Evolutionary conservation across 495 filamentous ascomycete genomes (phyloP), one percentile per base, ranked within the genome.

Genomic region (Pseudomonodictys pantanalensis): DNA sequence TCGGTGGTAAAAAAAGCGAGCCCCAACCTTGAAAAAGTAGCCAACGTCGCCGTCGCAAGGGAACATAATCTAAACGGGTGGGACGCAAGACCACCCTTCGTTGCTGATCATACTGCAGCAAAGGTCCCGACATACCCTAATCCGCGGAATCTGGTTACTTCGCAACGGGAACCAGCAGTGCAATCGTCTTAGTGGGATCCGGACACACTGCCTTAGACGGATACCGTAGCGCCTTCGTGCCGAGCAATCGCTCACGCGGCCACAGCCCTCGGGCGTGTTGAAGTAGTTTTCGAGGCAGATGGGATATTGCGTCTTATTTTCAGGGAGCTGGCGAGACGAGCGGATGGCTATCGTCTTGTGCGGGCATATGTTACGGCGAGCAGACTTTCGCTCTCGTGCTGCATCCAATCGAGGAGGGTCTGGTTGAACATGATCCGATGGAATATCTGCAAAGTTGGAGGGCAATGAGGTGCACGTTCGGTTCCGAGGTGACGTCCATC

Each of bases 241-340:
- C 23, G 20, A 20, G 32, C 49, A 58, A 45, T 49, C 49, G n/a
- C 41, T 17, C n/a, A 49, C 45, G 32, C 25, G 45, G 45, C 55
- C 12, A 11, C 44, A 8, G 46, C 15, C 23, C 3, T 12, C 15
- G 12, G 35, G 55, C 5, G 22, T 58, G 32, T 30, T 26, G 32
- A 58, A 58, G 55, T 49, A 58, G n/a, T 49, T 17, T 23, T 58
- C 45, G 32, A 41, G 45, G 45, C 55, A 58, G 7, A 58, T 50
- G 4, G 44, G 29, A 18, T 32, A 58, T 12, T 48, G 55, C 17
- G 26, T 3, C 6, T 50, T 42, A 5, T 18, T 23, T 41, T 18
- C 30, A 38, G 18, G 5, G 2, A 50, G 23, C 9, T 30, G 43
- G 4, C 44, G 11, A 1, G 25, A 17, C 1, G 55, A 49, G 2